Percentiles rank a stretch among this genome's conserved stretches.
phyloP scores from a whole-genome alignment of 805 yeast species.

The Ascoidea asiatica region DNA sequence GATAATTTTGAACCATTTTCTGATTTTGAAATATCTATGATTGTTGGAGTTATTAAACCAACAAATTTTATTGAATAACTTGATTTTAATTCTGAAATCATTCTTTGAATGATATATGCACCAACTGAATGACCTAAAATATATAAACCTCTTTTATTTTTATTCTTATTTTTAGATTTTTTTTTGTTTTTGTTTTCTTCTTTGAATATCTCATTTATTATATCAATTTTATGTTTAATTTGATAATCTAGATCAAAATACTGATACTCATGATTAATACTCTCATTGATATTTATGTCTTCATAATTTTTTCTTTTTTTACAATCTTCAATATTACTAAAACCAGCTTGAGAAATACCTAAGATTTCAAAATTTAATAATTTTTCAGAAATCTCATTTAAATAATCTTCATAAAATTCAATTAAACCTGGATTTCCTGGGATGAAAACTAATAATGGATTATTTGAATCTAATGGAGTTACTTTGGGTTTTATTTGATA shows the following conservation, averaged over 20 bases:
- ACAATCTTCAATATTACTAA: slow-evolving; percentile 8
- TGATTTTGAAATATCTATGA: slow-evolving; percentile 41
- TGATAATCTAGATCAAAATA: slow-evolving; percentile 38
- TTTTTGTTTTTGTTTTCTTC: slow-evolving; percentile 8
- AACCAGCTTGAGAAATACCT: slow-evolving; percentile 56
- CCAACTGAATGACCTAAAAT: slow-evolving; percentile 68
- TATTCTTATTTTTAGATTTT: slow-evolving; percentile 5
- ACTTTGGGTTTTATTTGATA: too few species aligned
- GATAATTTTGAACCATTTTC: slow-evolving; percentile 23
- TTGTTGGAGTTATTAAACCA: slow-evolving; percentile 61
- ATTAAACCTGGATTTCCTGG: slow-evolving; percentile 75
- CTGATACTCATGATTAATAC: too few species aligned
- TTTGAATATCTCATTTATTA: slow-evolving; percentile 25
- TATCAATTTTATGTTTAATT: slow-evolving; percentile 38
- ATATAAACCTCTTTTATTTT: slow-evolving; percentile 22
- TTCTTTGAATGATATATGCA: slow-evolving; percentile 44
- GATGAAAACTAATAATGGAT: slow-evolving; percentile 40
- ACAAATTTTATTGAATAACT: slow-evolving; percentile 24
- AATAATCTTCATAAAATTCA: slow-evolving; percentile 46
- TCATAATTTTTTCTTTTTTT: slow-evolving; percentile 6
- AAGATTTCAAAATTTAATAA: slow-evolving; percentile 36
- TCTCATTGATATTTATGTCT: slow-evolving; percentile 4
- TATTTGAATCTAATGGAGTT: too few species aligned
- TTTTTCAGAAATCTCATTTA: slow-evolving; percentile 26
- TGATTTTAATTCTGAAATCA: slow-evolving; percentile 18